Evolutionary conservation across 495 filamentous ascomycete genomes (phyloP).

Genomic region (Filosporella fistucella): DNA sequence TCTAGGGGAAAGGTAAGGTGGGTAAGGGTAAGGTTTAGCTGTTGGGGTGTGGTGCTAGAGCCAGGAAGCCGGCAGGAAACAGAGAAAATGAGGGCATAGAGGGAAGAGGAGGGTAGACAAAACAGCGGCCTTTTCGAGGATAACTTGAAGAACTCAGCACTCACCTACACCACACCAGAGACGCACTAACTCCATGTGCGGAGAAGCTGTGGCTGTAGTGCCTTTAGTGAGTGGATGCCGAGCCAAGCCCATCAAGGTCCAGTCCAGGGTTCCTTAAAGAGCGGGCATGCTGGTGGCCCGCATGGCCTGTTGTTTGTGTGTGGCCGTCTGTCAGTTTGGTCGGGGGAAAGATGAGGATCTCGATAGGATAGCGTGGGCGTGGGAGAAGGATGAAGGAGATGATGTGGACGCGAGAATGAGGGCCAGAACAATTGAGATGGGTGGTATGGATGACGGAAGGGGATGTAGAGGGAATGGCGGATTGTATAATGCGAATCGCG

Average conservation of each 20-base stretch:
- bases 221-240: conserved; percentile 25
- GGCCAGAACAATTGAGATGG: not conserved
- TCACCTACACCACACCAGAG: too few relatives aligned
- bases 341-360: not conserved
- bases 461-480: not conserved
- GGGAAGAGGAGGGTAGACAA: too few relatives aligned
- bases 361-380: not conserved
- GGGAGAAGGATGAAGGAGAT: not conserved
- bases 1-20: too few relatives aligned
- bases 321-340: too few relatives aligned
- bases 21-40: too few relatives aligned
- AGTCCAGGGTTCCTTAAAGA: conserved; percentile 15
- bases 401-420: not conserved
- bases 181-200: conserved; percentile 17
- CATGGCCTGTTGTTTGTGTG: conserved; percentile 9
- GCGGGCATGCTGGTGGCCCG: conserved; percentile 17
- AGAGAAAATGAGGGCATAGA: too few relatives aligned
- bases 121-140: too few relatives aligned
- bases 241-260: conserved; percentile 12
- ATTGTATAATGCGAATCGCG: too few relatives aligned
- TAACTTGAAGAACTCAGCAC: not conserved
- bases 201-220: conserved; percentile 27
- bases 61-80: conserved; percentile 5
- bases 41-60: too few relatives aligned
- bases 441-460: not conserved